phyloP scores from a whole-genome alignment of 371 early-diverging fungal species.

The Syncephalastrum sp. region DNA sequence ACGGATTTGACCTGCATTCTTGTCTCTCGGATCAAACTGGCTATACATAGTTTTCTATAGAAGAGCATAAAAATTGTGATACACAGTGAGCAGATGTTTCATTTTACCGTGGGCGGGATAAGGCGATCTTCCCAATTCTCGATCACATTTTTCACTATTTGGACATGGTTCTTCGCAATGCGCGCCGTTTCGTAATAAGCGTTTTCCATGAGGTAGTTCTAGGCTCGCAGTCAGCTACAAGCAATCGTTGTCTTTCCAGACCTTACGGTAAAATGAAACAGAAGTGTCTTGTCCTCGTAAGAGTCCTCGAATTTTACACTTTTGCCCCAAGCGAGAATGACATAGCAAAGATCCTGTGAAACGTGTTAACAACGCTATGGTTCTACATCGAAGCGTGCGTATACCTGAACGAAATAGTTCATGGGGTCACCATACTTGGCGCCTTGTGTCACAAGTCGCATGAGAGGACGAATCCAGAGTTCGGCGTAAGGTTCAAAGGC shows the following conservation, averaged over 20 bases:
- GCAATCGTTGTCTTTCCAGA: background rate
- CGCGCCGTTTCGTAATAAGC: constrained; percentile 43
- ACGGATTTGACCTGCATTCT: constrained; percentile 28
- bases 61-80: background rate
- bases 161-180: constrained; percentile 50
- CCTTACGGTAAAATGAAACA: constrained; percentile 43
- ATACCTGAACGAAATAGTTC: constrained; percentile 69
- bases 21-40: constrained; percentile 29
- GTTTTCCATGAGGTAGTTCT: constrained; percentile 55
- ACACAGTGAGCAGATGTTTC: background rate
- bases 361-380: background rate
- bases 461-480: constrained; percentile 61
- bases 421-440: constrained; percentile 60
- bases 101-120: constrained; percentile 65
- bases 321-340: constrained; percentile 60
- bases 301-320: constrained; percentile 21
- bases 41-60: constrained; percentile 45
- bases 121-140: constrained; percentile 57
- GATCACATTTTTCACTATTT: constrained; percentile 55
- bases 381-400: background rate
- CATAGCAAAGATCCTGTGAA: constrained; percentile 52
- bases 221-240: background rate
- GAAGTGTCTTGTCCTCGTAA: constrained; percentile 36
- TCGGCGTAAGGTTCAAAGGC: constrained; percentile 60
- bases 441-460: constrained; percentile 51